These are phyloP conservation scores for Cercospora sp. DNA, from an alignment of 2,329 filamentous ascomycete species.

Conservation along the genomic window DNA sequence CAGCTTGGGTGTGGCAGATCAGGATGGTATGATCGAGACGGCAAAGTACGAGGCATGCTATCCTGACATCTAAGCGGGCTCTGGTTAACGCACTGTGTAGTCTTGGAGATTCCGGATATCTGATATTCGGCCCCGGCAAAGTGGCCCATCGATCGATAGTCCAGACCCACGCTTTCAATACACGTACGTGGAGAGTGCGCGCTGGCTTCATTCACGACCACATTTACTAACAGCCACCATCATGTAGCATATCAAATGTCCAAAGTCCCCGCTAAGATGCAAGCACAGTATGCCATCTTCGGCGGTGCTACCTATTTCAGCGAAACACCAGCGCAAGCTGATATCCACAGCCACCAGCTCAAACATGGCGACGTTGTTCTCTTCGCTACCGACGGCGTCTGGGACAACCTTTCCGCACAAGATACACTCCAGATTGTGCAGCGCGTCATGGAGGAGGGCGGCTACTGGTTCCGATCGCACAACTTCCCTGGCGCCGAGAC, in stretches of 20 bases:
- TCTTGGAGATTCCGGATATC: slow-evolving; percentile 90
- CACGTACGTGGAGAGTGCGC: slow-evolving; percentile 48
- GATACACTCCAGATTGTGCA: slow-evolving; percentile 80
- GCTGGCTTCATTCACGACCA: neutral
- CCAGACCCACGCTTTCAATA: slow-evolving; percentile 97
- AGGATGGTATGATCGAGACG: slow-evolving; percentile 75
- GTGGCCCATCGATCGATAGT: slow-evolving; percentile 80
- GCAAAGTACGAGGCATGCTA: slow-evolving; percentile 62
- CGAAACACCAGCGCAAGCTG: slow-evolving; percentile 81
- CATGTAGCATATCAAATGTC: slow-evolving; percentile 74
- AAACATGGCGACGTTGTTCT: slow-evolving; percentile 92
- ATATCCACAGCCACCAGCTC: slow-evolving; percentile 72
- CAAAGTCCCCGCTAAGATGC: slow-evolving; percentile 76
- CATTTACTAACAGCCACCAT: neutral
- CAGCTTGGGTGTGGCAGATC: slow-evolving; percentile 75
- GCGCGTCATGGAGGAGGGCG: slow-evolving; percentile 61
- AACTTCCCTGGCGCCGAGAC: slow-evolving; percentile 35
- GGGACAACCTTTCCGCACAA: slow-evolving; percentile 92
- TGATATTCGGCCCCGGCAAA: slow-evolving; percentile 80
- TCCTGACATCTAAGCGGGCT: neutral
- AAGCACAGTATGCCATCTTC: slow-evolving; percentile 77
- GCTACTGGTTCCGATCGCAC: slow-evolving; percentile 38
- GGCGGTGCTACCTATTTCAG: slow-evolving; percentile 69
- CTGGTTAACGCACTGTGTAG: slow-evolving; percentile 33
- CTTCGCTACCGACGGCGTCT: slow-evolving; percentile 91